phyloP scores from a whole-genome alignment of 1,284 basidiomycete species.

The Xerocomus minutiporus region DNA sequence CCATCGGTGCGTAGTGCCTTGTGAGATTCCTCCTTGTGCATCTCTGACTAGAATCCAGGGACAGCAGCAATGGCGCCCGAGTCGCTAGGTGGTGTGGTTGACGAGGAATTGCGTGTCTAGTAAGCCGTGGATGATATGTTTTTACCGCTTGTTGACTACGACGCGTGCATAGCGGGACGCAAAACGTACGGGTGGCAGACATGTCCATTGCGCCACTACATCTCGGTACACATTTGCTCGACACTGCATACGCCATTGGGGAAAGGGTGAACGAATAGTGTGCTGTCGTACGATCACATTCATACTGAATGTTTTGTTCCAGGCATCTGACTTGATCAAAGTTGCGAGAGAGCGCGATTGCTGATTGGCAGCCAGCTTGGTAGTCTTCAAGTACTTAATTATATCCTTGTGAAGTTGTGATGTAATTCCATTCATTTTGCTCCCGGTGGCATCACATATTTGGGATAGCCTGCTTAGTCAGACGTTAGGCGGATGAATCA shows the following conservation, averaged over 20 bases:
- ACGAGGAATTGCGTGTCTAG: constrained; percentile 16
- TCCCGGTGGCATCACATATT: too few species aligned
- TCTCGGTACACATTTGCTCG: constrained; percentile 14
- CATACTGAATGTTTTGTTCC: neutral
- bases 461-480: too few species aligned
- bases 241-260: constrained; percentile 21
- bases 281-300: neutral
- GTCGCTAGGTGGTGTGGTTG: constrained; percentile 18
- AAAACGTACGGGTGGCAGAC: constrained; percentile 19
- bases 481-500: too few species aligned
- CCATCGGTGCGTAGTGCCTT: constrained; percentile 10
- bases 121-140: neutral
- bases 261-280: constrained; percentile 12
- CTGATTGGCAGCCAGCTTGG: neutral
- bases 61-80: constrained; percentile 18
- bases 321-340: constrained; percentile 16
- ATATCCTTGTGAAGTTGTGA: too few species aligned
- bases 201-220: constrained; percentile 17
- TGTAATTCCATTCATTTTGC: too few species aligned
- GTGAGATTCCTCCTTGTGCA: neutral
- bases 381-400: too few species aligned
- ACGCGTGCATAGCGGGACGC: constrained; percentile 11
- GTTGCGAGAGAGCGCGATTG: neutral
- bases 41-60: constrained; percentile 9
- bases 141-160: neutral